Evolutionary conservation across 1,284 basidiomycete genomes (phyloP), one percentile per base, ranked within the genome.

Genomic region (Leccinum solheimii): DNA sequence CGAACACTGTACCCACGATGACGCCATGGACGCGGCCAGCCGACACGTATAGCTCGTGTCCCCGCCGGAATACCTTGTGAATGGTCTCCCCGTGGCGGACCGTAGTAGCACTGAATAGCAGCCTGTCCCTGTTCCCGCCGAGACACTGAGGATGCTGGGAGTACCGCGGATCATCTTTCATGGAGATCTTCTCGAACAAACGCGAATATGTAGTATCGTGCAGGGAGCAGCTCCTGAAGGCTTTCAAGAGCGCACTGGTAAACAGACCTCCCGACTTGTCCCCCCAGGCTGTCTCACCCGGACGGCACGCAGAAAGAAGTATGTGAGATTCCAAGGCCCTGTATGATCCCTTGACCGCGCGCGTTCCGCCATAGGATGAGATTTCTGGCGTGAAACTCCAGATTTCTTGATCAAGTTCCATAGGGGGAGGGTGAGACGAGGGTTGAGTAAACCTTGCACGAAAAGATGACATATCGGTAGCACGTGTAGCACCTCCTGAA

Each of bases 191-290:
- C 19, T 56, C 55, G 43, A 56, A 56, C 43, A 56, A 48, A 9
- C 55, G 19, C 55, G 43, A 14, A 27, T 56, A 56, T 30, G 55
- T 56, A 10, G 55, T 56, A 11, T 56, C 43, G 2, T 56, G 55
- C 2, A 48, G 32, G 13, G 55, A 16, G 30, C 43, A 48, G 30
- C 43, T 32, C 27, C 4, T 36, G 13, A 56, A 49, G n/a, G 43
- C 55, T 16, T 56, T 56, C 43, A 56, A 14, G 27, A 56, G 55
- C 14, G 43, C 55, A n/a, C 43, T 56, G 19, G 55, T 56, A 49
- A 56, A 56, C 11, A 48, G 43, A 23, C 55, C 55, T 49, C 55
- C 55, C 9, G 43, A 48, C 40, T 8, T 49, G n/a, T 48, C n/a
- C 14, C 40, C 55, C 30, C 6, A 40, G 10, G 55, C 55, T 5